Evolutionary conservation across 768 basidiomycete species (phyloP), one percentile per base, ranked within the genome.

Genomic region (Boletus patriciae): DNA sequence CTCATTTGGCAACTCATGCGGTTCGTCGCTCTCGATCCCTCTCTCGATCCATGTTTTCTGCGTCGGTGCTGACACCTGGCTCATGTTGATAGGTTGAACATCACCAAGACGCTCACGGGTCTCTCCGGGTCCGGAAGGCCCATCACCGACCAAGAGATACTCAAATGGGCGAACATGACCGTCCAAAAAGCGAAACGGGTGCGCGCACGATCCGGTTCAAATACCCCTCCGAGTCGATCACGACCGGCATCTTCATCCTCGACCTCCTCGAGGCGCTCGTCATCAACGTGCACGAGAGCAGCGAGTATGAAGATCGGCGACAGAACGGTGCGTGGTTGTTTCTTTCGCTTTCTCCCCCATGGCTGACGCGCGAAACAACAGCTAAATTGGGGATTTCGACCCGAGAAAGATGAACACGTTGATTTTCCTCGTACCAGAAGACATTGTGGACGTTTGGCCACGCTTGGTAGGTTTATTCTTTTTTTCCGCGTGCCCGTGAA

Each of bases 1-100:
- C 82, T 98, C 36, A 94, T 98, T 1, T 99, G 97, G 97, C 97
- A 98, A 68, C 78, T 97, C 51, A 98, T 98, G 95, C 78, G 92
- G 90, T 90, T 46, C 36, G 83, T 74, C n/a, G n/a, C n/a, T n/a
- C n/a, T n/a, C n/a, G n/a, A n/a, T n/a, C n/a, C n/a, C 16, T 3
- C 0, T 29, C 29, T 25, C 4, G 4, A 25, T 25, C 29, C 9
- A 10, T 29, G 29, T 18, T 10, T n/a, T 27, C 21, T 13, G 4
- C 7, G 6, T 9, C 8, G n/a, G 6, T 50, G n/a, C 4, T 46
- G 44, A 53, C 21, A 53, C 21, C 18, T 8, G 19, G n/a, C n/a
- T n/a, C n/a, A n/a, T 12, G 1, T 19, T 8, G 8, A 15, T 57
- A 91, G 90, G 60, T 74, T 95, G 78, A 95, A 86, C 71, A 97